These are phyloP conservation scores for Chaetomidium leptoderma DNA, from an alignment of 495 filamentous ascomycete species.

Conservation along the genomic window DNA sequence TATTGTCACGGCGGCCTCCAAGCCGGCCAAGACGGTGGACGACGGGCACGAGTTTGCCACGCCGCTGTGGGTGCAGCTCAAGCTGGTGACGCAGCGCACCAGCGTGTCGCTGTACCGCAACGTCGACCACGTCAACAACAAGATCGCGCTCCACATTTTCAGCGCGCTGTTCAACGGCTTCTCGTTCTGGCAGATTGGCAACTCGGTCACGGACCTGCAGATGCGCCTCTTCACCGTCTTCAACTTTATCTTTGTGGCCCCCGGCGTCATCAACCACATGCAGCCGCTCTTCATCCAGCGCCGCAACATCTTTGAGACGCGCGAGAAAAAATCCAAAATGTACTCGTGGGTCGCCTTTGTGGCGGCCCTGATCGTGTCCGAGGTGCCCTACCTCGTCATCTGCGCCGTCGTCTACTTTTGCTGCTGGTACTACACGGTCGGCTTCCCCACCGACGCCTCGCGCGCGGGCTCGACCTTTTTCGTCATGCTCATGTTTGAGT, in stretches of 20 bases:
- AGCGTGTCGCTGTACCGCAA: conserved; percentile 74
- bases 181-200: conserved; percentile 65
- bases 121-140: conserved; percentile 65
- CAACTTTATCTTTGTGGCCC: conserved; percentile 52
- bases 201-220: conserved; percentile 63
- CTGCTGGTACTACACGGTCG: conserved; percentile 58
- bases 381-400: conserved; percentile 55
- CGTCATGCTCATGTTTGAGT: conserved; percentile 46
- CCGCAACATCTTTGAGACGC: conserved; percentile 65
- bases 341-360: conserved; percentile 65
- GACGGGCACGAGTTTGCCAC: conserved; percentile 33
- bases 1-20: conserved; percentile 35
- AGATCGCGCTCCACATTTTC: conserved; percentile 39
- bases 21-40: conserved; percentile 22
- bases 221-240: conserved; percentile 72
- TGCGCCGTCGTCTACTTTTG: conserved; percentile 55
- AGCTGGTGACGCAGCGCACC: conserved; percentile 49
- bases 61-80: conserved; percentile 39
- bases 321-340: conserved; percentile 69
- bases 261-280: conserved; percentile 50
- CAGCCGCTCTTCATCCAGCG: conserved; percentile 67
- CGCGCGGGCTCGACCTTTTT: conserved; percentile 44
- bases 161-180: conserved; percentile 67
- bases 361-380: conserved; percentile 50
- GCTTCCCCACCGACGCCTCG: conserved; percentile 41